Evolutionary conservation across 768 basidiomycete species (phyloP).

Genomic region (Lactifluus pinguis): DNA sequence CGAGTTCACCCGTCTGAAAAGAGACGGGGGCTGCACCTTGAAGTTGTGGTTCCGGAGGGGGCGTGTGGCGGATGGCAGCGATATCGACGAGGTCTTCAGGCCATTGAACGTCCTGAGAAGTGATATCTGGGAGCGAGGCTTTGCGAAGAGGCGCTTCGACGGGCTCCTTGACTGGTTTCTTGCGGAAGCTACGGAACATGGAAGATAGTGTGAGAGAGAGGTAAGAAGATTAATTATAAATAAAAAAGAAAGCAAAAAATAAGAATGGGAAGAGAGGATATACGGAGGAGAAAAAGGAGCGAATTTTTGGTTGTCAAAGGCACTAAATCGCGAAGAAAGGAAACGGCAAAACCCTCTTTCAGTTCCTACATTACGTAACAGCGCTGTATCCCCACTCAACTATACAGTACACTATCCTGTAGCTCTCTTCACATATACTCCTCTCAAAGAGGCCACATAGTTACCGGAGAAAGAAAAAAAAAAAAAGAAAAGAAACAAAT

Average conservation of each 20-base stretch:
- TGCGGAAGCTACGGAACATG: constrained; percentile 68
- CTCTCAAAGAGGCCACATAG: no score
- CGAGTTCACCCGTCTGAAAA: constrained; percentile 42
- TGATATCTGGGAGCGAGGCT: constrained; percentile 72
- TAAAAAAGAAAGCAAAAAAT: not conserved
- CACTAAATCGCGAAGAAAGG: not conserved
- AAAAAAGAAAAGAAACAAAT: no score
- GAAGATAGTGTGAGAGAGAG: constrained; percentile 16
- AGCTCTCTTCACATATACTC: not conserved
- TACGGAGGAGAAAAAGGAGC: constrained; percentile 3
- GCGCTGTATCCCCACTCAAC: not conserved
- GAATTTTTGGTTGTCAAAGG: not conserved
- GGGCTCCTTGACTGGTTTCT: constrained; percentile 50
- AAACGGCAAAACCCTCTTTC: constrained; percentile 5
- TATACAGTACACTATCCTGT: not conserved
- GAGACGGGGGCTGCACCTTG: constrained; percentile 69
- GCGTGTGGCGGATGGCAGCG: constrained; percentile 47
- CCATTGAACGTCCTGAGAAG: constrained; percentile 72
- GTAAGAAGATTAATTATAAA: not conserved
- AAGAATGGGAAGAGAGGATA: not conserved
- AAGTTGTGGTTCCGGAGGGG: constrained; percentile 28
- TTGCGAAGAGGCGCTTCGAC: constrained; percentile 44
- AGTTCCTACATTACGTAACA: constrained; percentile 12
- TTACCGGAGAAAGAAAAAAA: no score
- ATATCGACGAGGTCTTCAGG: constrained; percentile 76